Base-by-base conservation (phyloP, 2,329 filamentous ascomycete genomes). In the Neonectria magnoliae region DNA sequence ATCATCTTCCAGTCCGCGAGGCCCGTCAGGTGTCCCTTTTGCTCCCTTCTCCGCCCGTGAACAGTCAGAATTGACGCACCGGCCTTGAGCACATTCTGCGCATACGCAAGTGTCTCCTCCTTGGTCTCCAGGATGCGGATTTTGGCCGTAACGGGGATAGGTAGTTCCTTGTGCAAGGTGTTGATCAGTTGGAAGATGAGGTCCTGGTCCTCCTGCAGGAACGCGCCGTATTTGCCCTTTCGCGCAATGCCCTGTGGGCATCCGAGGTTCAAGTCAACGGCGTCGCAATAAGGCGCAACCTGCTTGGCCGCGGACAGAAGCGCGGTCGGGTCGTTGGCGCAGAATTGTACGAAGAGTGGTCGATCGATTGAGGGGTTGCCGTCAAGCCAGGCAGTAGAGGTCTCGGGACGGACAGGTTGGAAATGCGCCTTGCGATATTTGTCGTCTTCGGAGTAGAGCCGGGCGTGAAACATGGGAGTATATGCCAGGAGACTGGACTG, bases 321-420 rank as follows among this genome's bases (percentile, higher is more conserved):
- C 57, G 91, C 88, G n/a, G 91, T 86, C 0, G 93, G 88, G 65
- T 96, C 90, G 79, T 96, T 97, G 67, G 93, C 92, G 84, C 96
- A 99, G 80, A 99, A 99, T 76, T 99, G 96, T 3, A 98, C 95
- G 73, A 98, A 94, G 10, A 98, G 88, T 0, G 96, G 96, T 6
- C 96, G 88, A 79, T 99, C 96, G 64, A 94, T 83, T 14, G 84
- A 76, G 0, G 94, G 92, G 78, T 98, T 95, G 47, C 96, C 96
- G 80, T 99, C 96, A 27, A 98, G 90, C 79, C 89, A 92, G 6
- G 81, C 79, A 11, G 82, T 76, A 25, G 73, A 57, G 10, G 71
- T 67, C 29, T 73, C 73, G 22, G 80, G 67, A 56, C 71, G 78
- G 5, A 83, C 85, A 1, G 93, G 89, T 73, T 97, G 92, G 79